phyloP scores from a whole-genome alignment of 441 rosid genomes.

The Mallotus japonicus region DNA sequence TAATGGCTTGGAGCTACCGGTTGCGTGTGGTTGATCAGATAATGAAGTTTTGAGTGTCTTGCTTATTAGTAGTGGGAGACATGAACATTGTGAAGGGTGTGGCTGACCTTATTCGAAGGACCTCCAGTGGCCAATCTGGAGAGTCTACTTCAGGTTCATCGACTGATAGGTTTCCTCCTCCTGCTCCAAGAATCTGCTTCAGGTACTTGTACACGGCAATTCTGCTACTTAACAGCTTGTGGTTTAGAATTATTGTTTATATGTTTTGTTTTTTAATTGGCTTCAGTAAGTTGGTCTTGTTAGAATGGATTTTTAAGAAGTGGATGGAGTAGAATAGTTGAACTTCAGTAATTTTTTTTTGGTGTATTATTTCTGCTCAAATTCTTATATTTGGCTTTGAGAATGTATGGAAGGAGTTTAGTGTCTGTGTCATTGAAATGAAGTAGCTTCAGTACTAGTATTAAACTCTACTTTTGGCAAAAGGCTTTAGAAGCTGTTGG shows the following conservation, averaged over 20 bases:
- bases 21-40: conserved; percentile 13
- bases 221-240: neutral
- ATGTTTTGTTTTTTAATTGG: neutral
- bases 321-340: neutral
- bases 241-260: neutral
- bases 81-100: conserved; percentile 85
- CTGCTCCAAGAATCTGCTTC: conserved; percentile 54
- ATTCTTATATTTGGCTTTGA: neutral
- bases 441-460: neutral
- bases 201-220: conserved; percentile 36
- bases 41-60: conserved; percentile 28
- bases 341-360: neutral
- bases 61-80: conserved; percentile 28
- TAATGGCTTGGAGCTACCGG: conserved; percentile 30
- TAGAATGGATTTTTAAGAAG: neutral
- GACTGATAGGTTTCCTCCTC: conserved; percentile 51
- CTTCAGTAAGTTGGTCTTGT: neutral
- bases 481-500: neutral
- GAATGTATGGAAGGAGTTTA: neutral
- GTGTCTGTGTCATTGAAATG: too few species aligned
- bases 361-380: neutral
- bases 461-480: neutral
- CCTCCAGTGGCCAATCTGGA: conserved; percentile 45
- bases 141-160: conserved; percentile 42
- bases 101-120: conserved; percentile 74